These are phyloP conservation scores for Lichtheimia ornata DNA, from an alignment of 371 early-diverging fungal genomes.

Conservation along the genomic window DNA sequence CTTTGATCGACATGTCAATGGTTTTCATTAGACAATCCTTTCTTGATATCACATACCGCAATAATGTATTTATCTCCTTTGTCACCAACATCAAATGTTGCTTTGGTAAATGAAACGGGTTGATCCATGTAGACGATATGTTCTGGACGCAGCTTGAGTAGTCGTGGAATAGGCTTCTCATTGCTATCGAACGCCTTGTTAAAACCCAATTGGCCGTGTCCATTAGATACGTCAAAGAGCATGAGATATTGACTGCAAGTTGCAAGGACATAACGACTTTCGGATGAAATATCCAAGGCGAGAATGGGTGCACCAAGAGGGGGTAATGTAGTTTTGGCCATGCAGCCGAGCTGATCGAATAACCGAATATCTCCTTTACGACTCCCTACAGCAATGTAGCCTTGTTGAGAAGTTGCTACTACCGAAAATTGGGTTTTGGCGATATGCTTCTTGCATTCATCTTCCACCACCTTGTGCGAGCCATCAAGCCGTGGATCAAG, in stretches of 20 bases:
- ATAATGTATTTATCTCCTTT: neutral
- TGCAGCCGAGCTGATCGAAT: neutral
- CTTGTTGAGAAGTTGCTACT: neutral
- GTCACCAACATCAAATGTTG: neutral
- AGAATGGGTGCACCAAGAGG: neutral
- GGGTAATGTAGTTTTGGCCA: neutral
- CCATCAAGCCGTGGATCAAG: slow-evolving; percentile 1
- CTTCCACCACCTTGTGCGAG: neutral
- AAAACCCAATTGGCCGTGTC: neutral
- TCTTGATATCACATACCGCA: neutral
- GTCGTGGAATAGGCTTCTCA: neutral
- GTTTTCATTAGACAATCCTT: neutral
- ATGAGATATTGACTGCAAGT: neutral
- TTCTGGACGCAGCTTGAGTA: neutral
- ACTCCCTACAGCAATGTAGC: neutral
- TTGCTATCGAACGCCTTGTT: neutral
- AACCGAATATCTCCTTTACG: neutral
- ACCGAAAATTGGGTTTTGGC: neutral
- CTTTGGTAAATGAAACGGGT: neutral
- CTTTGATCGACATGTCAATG: neutral
- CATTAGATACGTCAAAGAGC: neutral
- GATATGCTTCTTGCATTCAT: neutral
- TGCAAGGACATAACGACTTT: neutral
- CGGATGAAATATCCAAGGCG: neutral
- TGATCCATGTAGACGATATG: neutral